These are phyloP conservation scores for Prosopis cineraria DNA, from an alignment of 306 rosid species.

Conservation along the genomic window DNA sequence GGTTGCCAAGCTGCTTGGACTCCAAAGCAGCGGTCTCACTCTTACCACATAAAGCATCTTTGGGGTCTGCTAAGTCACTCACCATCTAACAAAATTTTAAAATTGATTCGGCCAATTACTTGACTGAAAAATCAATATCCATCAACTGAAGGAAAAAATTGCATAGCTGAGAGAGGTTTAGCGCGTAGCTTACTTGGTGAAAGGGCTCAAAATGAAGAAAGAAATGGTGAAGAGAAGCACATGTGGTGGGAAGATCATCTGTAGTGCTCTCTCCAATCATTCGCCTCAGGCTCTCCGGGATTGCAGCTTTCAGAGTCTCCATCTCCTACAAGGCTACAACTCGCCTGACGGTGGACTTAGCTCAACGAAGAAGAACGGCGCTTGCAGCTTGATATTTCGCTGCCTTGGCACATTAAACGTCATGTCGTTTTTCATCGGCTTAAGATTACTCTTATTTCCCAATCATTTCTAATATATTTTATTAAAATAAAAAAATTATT, in stretches of 20 bases:
- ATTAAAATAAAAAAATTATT: no score
- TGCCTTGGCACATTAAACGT: neutral
- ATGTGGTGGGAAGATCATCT: conserved; percentile 51
- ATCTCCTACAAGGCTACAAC: conserved; percentile 35
- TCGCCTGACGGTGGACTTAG: neutral
- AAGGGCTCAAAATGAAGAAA: conserved; percentile 63
- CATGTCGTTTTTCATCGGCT: neutral
- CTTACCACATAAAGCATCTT: conserved; percentile 70
- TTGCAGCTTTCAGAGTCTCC: conserved; percentile 72
- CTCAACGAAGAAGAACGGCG: neutral
- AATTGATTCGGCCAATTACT: conserved; percentile 1
- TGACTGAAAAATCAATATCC: neutral
- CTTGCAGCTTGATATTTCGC: neutral
- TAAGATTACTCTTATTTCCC: no score
- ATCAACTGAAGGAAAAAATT: conserved; percentile 13
- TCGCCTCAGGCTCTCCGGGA: conserved; percentile 63
- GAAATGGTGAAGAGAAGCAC: conserved; percentile 59
- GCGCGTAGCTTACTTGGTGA: conserved; percentile 51
- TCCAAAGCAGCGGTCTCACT: conserved; percentile 62
- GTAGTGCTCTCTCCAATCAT: conserved; percentile 44
- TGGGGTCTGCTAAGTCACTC: conserved; percentile 56
- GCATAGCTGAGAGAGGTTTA: neutral
- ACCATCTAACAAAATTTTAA: conserved; percentile 47
- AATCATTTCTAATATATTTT: no score
- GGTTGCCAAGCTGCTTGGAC: conserved; percentile 69